Base-by-base conservation (phyloP, 495 filamentous ascomycete species). In the Mycothermus thermophilus region DNA sequence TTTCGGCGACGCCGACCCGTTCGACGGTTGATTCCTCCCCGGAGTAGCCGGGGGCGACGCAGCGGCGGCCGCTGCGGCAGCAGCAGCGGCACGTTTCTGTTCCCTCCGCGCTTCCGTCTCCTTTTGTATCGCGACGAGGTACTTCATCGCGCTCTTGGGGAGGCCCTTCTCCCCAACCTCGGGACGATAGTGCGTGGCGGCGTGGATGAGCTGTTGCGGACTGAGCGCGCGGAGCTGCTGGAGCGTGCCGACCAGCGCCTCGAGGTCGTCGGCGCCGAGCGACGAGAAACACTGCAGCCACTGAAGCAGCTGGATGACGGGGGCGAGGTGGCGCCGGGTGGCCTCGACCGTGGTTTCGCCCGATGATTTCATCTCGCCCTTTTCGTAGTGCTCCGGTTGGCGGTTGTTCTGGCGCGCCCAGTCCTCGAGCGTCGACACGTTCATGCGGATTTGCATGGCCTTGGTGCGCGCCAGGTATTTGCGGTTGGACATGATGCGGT, bases 391-490 rank as follows among this genome's bases (percentile, higher is more conserved):
- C 52, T 94, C 90, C 6, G 90, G 87, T 44, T 92, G 75, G 11
- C 92, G 75, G 48, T 93, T 96, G 58, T 96, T 99, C 17, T 69
- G 63, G 10, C 86, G 70, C 1, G 88, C 90, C 90, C 90, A 99
- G 51, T 99, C 90, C 55, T 99, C 90, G 27, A 99, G 65, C 2
- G 71, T 74, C 3, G 90, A 96, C 17, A 96, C 76, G 52, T 99
- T 99, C 83, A 99, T 94, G 41, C 90, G 83, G 40, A 99, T 95
- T 49, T 99, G 92, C 90, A 99, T 96, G 5, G 90, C 90, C 55
- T 99, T 99, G 10, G 90, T 99, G 20, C 90, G 76, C 4, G 90
- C 87, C 5, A 99, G 71, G 48, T 95, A 99, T 54, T 86, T 83
- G 37, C 83, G 79, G 41, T 86, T 94, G 10, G 80, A 86, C 77